Evolutionary conservation across 75 land plant genomes (phyloP).

Genomic region (Pinus tabuliformis): DNA sequence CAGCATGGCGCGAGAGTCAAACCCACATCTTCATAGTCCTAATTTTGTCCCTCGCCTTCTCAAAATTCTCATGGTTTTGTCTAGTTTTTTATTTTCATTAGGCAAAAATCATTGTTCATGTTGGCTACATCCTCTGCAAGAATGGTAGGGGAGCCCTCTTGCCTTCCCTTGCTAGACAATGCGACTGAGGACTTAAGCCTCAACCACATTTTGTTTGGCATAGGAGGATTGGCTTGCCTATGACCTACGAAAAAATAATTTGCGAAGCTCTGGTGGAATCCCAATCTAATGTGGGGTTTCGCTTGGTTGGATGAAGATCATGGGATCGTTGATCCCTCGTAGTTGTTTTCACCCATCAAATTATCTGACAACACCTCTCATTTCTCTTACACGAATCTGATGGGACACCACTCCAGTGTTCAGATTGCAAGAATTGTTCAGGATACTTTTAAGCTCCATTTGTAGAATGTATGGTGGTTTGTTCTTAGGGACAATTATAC

Average conservation of each 20-base stretch:
- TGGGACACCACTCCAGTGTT: constrained; percentile 26
- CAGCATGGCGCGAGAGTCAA: constrained; percentile 17
- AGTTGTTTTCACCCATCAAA: constrained; percentile 9
- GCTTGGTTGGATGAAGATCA: constrained; percentile 26
- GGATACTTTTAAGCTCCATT: constrained; percentile 27
- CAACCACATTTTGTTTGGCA: constrained; percentile 40
- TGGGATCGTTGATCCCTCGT: not conserved
- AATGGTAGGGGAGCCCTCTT: constrained; percentile 14
- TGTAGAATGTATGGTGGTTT: constrained; percentile 37
- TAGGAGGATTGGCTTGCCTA: constrained; percentile 23
- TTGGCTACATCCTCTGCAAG: not conserved
- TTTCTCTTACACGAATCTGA: constrained; percentile 29
- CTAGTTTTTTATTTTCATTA: constrained; percentile 25
- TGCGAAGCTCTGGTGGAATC: constrained; percentile 39
- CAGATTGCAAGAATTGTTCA: constrained; percentile 27
- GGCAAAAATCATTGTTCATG: constrained; percentile 1
- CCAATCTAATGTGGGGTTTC: constrained; percentile 31
- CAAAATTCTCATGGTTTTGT: constrained; percentile 37
- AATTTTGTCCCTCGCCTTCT: constrained; percentile 20
- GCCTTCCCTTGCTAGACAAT: not conserved
- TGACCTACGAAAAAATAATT: constrained; percentile 27
- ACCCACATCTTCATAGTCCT: constrained; percentile 8
- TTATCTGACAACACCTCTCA: constrained; percentile 22
- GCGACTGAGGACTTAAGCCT: constrained; percentile 2
- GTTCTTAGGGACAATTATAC: constrained; percentile 48